Conservation (phyloP, 1,139 yeast genomes). For the Arxiozyma slooffiae region DNA sequence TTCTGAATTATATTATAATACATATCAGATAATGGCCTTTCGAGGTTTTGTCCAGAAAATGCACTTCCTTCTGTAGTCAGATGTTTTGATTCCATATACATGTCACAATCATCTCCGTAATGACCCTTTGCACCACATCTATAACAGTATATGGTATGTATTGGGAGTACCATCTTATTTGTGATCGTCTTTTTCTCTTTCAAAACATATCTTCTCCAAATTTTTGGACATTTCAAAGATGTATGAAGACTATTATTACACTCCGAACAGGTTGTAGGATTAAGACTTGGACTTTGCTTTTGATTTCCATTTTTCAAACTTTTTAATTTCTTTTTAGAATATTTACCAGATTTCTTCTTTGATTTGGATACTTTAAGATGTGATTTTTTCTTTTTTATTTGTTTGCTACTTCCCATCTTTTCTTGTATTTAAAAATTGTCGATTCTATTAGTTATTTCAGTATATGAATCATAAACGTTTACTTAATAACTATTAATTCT, state of each 20-base stretch:
- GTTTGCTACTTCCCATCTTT: neutral
- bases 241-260: constrained; percentile 65
- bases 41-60: constrained; percentile 64
- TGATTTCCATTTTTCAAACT: neutral
- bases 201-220: constrained; percentile 73
- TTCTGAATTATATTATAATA: constrained; percentile 37
- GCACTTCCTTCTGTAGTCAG: constrained; percentile 54
- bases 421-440: neutral
- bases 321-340: neutral
- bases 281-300: neutral
- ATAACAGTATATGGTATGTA: constrained; percentile 51
- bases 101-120: constrained; percentile 77
- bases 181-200: constrained; percentile 19
- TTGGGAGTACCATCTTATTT: constrained; percentile 30
- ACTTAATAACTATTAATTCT: too few species aligned
- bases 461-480: neutral
- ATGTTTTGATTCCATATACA: constrained; percentile 38
- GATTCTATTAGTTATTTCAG: neutral
- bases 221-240: constrained; percentile 66
- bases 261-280: constrained; percentile 4
- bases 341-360: neutral
- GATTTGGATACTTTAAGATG: neutral
- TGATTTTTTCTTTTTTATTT: neutral
- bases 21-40: constrained; percentile 41
- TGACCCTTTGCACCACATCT: constrained; percentile 72